Evolutionary conservation across 176 grass and related monocot species (phyloP), one percentile per base, ranked within the genome.

Genomic region (Triticum aestivum): DNA sequence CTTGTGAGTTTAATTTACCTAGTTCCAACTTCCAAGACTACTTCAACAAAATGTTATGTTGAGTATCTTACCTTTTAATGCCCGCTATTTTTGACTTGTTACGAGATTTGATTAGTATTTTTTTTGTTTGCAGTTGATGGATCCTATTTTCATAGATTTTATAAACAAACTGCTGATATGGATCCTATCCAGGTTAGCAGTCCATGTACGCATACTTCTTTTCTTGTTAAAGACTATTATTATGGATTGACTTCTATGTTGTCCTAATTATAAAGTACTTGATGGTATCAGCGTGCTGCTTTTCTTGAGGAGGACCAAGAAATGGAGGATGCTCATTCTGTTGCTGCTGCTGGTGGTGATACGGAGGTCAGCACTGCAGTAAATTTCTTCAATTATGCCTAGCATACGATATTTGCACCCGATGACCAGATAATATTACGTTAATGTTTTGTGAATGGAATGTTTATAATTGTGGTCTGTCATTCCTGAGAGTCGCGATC

Each of bases 301-400:
- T 93, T 86, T 91, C 91, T 98, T 69, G 93, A 98, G 89, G 88
- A 94, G 62, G 93, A 95, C 71, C 79, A 81, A 89, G 93, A 95
- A 91, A 98, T 98, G 93, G 96, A 95, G 84, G 84, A 94, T 64
- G 96, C 96, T 51, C 93, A 98, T 91, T 95, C 88, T 82, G 39
- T 95, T 84, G 91, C 93, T 34, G 93, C n/a, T 72, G 71, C 75
- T 87, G 93, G 89, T 65, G 91, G 96, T 75, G 91, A 95, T 39
- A 98, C 96, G 69, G 93, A 98, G 91, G 96, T 98, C 70, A 73
- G 51, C n/a, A 75, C 58, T 74, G 39, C 77, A 17, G 4, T 42
- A 6, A 23, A 18, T 69, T 82, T 82, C 75, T 78, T 78, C 0
- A 81, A 4, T 78, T 79, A 85, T 52, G 9, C 24, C 29, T 73